A percentile compares a stretch with the other conserved stretches of the same genome.
phyloP scores from a whole-genome alignment of 371 early-diverging fungal species.

The Mortierella sp. region DNA sequence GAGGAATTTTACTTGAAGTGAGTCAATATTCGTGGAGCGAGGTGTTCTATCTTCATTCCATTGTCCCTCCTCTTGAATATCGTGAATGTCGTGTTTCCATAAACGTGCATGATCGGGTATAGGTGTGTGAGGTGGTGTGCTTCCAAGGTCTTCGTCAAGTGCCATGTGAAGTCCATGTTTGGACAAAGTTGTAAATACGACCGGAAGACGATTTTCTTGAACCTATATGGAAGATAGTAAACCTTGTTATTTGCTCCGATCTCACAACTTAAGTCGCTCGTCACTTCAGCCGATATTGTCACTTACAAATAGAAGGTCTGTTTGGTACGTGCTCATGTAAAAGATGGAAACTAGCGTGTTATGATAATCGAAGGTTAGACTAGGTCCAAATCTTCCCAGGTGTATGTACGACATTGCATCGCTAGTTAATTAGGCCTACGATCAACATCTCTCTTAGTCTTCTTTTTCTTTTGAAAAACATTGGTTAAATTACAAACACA shows the following conservation, averaged over 20 bases:
- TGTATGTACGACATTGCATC: neutral
- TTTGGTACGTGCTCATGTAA: conserved; percentile 82
- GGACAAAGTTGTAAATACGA: conserved; percentile 69
- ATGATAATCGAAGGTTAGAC: conserved; percentile 3
- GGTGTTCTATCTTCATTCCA: neutral
- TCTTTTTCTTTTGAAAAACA: neutral
- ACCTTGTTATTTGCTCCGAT: neutral
- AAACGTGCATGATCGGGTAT: conserved; percentile 18
- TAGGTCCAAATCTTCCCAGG: neutral
- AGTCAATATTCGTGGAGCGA: neutral
- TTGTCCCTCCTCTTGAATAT: neutral
- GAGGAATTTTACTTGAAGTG: conserved; percentile 4
- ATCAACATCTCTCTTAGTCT: neutral
- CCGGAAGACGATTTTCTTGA: conserved; percentile 69
- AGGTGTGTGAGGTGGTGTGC: conserved; percentile 37
- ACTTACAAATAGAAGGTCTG: conserved; percentile 79
- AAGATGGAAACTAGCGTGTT: conserved; percentile 64
- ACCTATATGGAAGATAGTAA: conserved; percentile 59
- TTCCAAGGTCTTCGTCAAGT: conserved; percentile 49
- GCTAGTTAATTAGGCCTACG: neutral
- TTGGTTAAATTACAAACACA: conserved; percentile 15
- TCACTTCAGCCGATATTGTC: neutral
- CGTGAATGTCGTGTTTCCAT: conserved; percentile 17
- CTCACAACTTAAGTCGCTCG: neutral
- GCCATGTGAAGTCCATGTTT: conserved; percentile 67